Evolutionary conservation across 1,139 yeast species (phyloP).

Genomic region (Blastobotrys ciferrii): DNA sequence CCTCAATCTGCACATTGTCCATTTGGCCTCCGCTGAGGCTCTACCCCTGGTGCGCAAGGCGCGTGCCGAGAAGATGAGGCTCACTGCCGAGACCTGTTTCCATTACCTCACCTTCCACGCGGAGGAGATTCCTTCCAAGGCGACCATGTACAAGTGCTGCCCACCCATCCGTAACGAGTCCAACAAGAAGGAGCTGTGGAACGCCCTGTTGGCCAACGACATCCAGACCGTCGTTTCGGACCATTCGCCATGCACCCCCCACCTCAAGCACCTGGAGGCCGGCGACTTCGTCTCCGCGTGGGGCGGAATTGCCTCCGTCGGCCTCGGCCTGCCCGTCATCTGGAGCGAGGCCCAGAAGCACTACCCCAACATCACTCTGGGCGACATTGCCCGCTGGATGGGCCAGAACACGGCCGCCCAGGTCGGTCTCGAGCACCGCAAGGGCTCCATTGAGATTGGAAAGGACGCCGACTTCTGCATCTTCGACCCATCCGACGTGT

Average conservation of each 20-base stretch:
- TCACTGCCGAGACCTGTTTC: slow-evolving; percentile 90
- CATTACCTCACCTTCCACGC: slow-evolving; percentile 80
- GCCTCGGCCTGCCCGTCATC: slow-evolving; percentile 79
- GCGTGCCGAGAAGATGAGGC: slow-evolving; percentile 52
- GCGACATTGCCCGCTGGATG: slow-evolving; percentile 75
- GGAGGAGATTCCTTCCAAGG: slow-evolving; percentile 69
- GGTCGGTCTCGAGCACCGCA: slow-evolving; percentile 68
- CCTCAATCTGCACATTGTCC: slow-evolving; percentile 82
- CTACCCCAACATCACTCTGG: slow-evolving; percentile 43
- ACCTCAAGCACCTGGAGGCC: slow-evolving; percentile 70
- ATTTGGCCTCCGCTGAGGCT: slow-evolving; percentile 81
- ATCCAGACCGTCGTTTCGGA: slow-evolving; percentile 90
- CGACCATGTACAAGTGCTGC: slow-evolving; percentile 87
- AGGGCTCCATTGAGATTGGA: slow-evolving; percentile 71
- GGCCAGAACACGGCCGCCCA: slow-evolving; percentile 80
- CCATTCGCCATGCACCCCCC: slow-evolving; percentile 95
- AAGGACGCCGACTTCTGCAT: slow-evolving; percentile 85
- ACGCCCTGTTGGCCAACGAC: slow-evolving; percentile 60
- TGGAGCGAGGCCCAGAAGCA: slow-evolving; percentile 66
- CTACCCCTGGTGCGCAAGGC: slow-evolving; percentile 67
- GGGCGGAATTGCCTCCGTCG: slow-evolving; percentile 97
- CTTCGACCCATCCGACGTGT: slow-evolving; percentile 62
- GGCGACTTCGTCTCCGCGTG: slow-evolving; percentile 92
- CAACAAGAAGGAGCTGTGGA: slow-evolving; percentile 74
- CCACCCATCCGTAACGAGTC: slow-evolving; percentile 83